These are phyloP conservation scores for Myriosclerotinia scirpicola DNA, from an alignment of 2,329 filamentous ascomycete genomes.

Conservation along the genomic window DNA sequence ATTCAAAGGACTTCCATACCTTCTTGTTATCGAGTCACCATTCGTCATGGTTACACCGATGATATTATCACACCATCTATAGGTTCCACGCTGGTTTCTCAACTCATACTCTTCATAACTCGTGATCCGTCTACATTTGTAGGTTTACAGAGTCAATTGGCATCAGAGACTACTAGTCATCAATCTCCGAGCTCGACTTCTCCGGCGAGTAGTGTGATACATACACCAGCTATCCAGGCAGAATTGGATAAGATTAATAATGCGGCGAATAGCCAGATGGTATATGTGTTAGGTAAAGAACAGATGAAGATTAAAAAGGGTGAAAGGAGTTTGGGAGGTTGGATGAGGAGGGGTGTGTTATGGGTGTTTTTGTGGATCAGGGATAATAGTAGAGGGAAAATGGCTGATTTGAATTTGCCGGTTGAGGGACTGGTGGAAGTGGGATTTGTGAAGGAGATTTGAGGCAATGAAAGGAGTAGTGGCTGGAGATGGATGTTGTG, in stretches of 20 bases:
- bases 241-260: slow-evolving; percentile 49
- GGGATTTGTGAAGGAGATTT: slow-evolving; percentile 68
- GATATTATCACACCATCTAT: slow-evolving; percentile 66
- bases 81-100: slow-evolving; percentile 56
- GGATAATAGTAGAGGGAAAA: slow-evolving; percentile 65
- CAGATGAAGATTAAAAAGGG: slow-evolving; percentile 52
- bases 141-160: neutral
- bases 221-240: slow-evolving; percentile 35
- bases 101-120: slow-evolving; percentile 54
- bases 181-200: neutral
- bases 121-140: slow-evolving; percentile 38
- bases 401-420: slow-evolving; percentile 60
- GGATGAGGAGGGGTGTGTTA: slow-evolving; percentile 49
- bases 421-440: slow-evolving; percentile 65
- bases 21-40: slow-evolving; percentile 66
- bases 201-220: slow-evolving; percentile 25
- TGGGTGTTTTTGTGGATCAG: slow-evolving; percentile 62
- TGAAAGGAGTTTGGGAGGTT: slow-evolving; percentile 40
- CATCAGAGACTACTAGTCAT: neutral
- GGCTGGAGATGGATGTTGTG: neutral
- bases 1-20: slow-evolving; percentile 48
- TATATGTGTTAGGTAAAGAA: slow-evolving; percentile 63
- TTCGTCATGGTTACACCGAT: slow-evolving; percentile 73
- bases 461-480: neutral
- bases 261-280: slow-evolving; percentile 50